phyloP scores from a whole-genome alignment of 192 early-diverging fungal species.

The Podochytrium sp. region DNA sequence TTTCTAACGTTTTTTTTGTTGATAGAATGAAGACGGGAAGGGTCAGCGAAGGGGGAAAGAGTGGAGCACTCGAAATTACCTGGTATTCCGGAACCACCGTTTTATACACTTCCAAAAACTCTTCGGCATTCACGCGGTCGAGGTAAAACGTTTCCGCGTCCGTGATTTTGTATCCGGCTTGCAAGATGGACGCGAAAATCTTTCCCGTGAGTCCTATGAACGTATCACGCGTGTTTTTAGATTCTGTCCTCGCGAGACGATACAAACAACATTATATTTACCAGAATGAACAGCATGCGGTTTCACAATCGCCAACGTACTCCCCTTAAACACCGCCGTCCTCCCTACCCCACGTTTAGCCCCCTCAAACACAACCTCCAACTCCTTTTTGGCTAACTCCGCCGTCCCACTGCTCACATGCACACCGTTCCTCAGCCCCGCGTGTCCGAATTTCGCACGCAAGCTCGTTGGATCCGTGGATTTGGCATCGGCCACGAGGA shows the following conservation, averaged over 20 bases:
- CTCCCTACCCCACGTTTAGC: slow-evolving; percentile 12
- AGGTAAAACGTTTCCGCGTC: slow-evolving; percentile 56
- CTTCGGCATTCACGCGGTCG: slow-evolving; percentile 56
- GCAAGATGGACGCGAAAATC: slow-evolving; percentile 42
- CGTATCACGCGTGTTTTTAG: neutral
- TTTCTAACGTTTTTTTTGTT: slow-evolving; percentile 10
- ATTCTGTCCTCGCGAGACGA: neutral
- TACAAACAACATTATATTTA: slow-evolving; percentile 11
- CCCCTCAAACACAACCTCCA: slow-evolving; percentile 28
- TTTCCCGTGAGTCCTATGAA: slow-evolving; percentile 44
- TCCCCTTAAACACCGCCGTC: slow-evolving; percentile 48
- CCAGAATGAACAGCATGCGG: slow-evolving; percentile 59
- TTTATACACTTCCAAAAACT: slow-evolving; percentile 67
- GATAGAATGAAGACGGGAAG: neutral
- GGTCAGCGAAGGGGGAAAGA: neutral
- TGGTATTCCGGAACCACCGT: slow-evolving; percentile 64
- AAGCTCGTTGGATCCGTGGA: neutral
- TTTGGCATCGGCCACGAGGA: slow-evolving; percentile 22
- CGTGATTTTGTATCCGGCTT: slow-evolving; percentile 46
- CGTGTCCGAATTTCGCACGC: slow-evolving; percentile 18
- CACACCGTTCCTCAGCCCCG: slow-evolving; percentile 23
- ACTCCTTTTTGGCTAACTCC: slow-evolving; percentile 10
- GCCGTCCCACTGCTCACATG: neutral
- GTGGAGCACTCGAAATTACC: slow-evolving; percentile 16
- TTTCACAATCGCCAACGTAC: slow-evolving; percentile 54